A percentile compares a stretch with the other conserved stretches of the same genome.
phyloP scores from a whole-genome alignment of 2,329 filamentous ascomycete species.

The Aspergillus persii region DNA sequence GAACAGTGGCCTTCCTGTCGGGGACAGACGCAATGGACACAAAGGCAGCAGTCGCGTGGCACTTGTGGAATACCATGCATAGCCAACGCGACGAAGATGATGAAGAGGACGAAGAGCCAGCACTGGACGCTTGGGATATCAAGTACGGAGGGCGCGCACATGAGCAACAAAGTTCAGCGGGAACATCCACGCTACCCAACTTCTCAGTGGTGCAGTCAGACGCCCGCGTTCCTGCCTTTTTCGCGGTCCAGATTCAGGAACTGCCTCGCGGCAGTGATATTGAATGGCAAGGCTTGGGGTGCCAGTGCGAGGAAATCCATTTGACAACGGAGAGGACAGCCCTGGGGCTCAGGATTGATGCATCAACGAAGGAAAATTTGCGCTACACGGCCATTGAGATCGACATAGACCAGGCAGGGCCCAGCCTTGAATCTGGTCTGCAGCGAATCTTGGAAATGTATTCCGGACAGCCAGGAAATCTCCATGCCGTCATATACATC shows the following conservation, averaged over 20 bases:
- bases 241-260: slow-evolving; percentile 71
- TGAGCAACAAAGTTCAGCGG: slow-evolving; percentile 30
- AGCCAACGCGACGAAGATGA: slow-evolving; percentile 24
- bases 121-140: slow-evolving; percentile 49
- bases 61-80: slow-evolving; percentile 47
- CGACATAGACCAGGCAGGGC: slow-evolving; percentile 11
- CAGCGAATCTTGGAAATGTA: slow-evolving; percentile 22
- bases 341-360: slow-evolving; percentile 18
- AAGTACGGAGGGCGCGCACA: slow-evolving; percentile 56
- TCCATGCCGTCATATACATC: slow-evolving; percentile 38
- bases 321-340: slow-evolving; percentile 17
- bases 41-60: slow-evolving; percentile 39
- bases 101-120: slow-evolving; percentile 50
- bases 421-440: slow-evolving; percentile 23
- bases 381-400: slow-evolving; percentile 34
- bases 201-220: slow-evolving; percentile 25
- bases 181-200: slow-evolving; percentile 21
- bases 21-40: slow-evolving; percentile 30
- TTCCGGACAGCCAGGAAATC: slow-evolving; percentile 2
- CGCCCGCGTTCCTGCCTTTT: slow-evolving; percentile 60
- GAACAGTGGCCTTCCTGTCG: slow-evolving; percentile 72
- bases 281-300: slow-evolving; percentile 78
- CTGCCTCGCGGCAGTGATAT: slow-evolving; percentile 72
- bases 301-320: slow-evolving; percentile 40
- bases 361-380: slow-evolving; percentile 23